These are phyloP conservation scores for Metarhizium humberi DNA, from an alignment of 2,329 filamentous ascomycete genomes.

Conservation along the genomic window DNA sequence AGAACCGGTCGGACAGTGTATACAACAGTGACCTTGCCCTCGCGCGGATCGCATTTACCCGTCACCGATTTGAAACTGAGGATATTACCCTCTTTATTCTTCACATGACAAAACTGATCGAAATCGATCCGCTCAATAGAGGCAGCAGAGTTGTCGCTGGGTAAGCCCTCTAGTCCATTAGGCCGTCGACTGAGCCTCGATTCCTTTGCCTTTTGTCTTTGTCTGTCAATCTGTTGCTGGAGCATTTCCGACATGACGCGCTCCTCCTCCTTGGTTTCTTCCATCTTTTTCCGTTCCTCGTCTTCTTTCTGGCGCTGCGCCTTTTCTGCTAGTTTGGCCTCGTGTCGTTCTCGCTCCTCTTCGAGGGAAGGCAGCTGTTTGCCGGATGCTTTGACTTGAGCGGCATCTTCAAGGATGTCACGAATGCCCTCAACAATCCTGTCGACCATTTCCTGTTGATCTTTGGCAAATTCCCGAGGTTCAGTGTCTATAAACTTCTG, in stretches of 20 bases:
- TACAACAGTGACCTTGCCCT: conserved; percentile 56
- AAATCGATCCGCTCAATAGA: conserved; percentile 43
- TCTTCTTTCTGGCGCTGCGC: conserved; percentile 47
- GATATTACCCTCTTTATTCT: conserved; percentile 52
- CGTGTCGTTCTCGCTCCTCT: conserved; percentile 77
- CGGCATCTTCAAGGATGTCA: conserved; percentile 78
- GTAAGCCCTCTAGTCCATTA: conserved; percentile 21
- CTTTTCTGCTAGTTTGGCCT: conserved; percentile 57
- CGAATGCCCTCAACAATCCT: conserved; percentile 61
- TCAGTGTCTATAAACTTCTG: conserved; percentile 52
- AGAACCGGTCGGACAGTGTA: conserved; percentile 65
- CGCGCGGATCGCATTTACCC: conserved; percentile 56
- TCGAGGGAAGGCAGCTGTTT: conserved; percentile 76
- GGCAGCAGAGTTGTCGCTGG: conserved; percentile 17
- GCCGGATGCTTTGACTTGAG: conserved; percentile 64
- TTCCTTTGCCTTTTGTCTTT: conserved; percentile 55
- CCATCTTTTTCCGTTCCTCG: conserved; percentile 41
- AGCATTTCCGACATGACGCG: conserved; percentile 61
- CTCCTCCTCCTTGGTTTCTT: conserved; percentile 59
- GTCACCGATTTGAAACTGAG: conserved; percentile 63
- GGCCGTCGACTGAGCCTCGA: conserved; percentile 51
- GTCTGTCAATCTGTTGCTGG: conserved; percentile 60
- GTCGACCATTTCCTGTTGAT: conserved; percentile 51
- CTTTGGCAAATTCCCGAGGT: conserved; percentile 41
- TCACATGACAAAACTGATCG: conserved; percentile 56